These are phyloP conservation scores for Apostasia ramifera DNA, from an alignment of 106 monocot species.

Conservation along the genomic window DNA sequence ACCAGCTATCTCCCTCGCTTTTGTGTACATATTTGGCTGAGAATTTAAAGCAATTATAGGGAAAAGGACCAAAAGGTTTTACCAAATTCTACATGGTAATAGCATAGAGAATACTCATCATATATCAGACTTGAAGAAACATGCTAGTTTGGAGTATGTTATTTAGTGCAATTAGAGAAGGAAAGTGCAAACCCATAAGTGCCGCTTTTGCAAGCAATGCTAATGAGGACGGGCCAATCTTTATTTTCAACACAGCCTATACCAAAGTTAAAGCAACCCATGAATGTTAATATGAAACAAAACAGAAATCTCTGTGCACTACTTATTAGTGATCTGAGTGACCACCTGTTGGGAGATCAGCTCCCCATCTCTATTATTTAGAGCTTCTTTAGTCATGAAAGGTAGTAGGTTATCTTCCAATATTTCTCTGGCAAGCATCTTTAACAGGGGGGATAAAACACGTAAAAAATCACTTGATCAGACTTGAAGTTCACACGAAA, in stretches of 20 bases:
- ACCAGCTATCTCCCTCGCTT: conserved; percentile 63
- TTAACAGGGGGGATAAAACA: not conserved
- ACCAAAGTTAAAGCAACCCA: conserved; percentile 7
- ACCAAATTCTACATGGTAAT: not conserved
- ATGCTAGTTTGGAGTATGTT: not conserved
- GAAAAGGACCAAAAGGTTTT: not conserved
- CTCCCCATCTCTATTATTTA: conserved; percentile 65
- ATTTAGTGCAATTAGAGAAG: not conserved
- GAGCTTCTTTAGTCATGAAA: conserved; percentile 60
- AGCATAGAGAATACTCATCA: not conserved
- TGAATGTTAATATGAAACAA: conserved; percentile 4
- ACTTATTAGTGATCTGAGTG: not conserved
- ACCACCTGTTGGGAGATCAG: conserved; percentile 70
- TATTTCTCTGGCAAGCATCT: conserved; percentile 97
- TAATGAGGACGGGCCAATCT: conserved; percentile 70
- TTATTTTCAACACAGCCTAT: conserved; percentile 79
- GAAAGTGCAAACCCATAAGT: conserved; percentile 60
- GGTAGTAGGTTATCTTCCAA: conserved; percentile 69
- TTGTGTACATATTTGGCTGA: conserved; percentile 79
- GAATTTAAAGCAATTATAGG: not conserved
- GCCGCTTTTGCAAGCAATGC: conserved; percentile 81
- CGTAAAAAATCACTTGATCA: too few relatives aligned
- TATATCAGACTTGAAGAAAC: conserved; percentile 1
- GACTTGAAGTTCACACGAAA: too few relatives aligned
- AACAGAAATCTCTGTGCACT: not conserved